phyloP scores from a whole-genome alignment of 768 basidiomycete species.

The Suillus alpinus region DNA sequence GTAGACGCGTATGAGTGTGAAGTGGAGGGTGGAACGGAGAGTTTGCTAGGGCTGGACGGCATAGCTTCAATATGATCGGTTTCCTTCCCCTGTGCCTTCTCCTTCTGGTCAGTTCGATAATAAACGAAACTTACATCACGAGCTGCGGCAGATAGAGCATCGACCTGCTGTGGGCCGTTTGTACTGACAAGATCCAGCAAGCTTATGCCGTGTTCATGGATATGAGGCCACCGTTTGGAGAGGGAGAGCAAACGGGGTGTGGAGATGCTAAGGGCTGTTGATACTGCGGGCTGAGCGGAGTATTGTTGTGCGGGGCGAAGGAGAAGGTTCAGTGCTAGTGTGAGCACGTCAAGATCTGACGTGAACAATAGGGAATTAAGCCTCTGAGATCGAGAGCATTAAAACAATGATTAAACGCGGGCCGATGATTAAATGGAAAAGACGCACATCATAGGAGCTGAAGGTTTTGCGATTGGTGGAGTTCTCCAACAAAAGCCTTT shows the following conservation, averaged over 20 bases:
- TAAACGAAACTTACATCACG: conserved; percentile 81
- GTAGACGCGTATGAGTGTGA: conserved; percentile 49
- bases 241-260: conserved; percentile 79
- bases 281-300: conserved; percentile 81
- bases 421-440: conserved; percentile 1
- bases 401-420: conserved; percentile 9
- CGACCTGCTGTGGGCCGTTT: conserved; percentile 50
- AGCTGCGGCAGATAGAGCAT: conserved; percentile 66
- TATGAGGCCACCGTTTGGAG: conserved; percentile 79
- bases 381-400: conserved; percentile 50
- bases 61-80: conserved; percentile 40
- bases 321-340: conserved; percentile 78
- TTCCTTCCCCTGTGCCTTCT: conserved; percentile 48
- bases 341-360: conserved; percentile 85
- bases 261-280: conserved; percentile 78
- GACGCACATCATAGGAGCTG: conserved; percentile 92
- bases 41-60: conserved; percentile 50
- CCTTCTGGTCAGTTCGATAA: conserved; percentile 60
- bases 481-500: conserved; percentile 89
- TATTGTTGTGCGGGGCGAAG: conserved; percentile 95
- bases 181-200: conserved; percentile 68
- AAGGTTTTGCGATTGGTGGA: conserved; percentile 97
- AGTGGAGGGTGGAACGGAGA: conserved; percentile 29
- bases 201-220: conserved; percentile 77
- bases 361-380: conserved; percentile 85